Base-by-base conservation (phyloP, 2,329 filamentous ascomycete species). In the Ophiostoma himal-ulmi region DNA sequence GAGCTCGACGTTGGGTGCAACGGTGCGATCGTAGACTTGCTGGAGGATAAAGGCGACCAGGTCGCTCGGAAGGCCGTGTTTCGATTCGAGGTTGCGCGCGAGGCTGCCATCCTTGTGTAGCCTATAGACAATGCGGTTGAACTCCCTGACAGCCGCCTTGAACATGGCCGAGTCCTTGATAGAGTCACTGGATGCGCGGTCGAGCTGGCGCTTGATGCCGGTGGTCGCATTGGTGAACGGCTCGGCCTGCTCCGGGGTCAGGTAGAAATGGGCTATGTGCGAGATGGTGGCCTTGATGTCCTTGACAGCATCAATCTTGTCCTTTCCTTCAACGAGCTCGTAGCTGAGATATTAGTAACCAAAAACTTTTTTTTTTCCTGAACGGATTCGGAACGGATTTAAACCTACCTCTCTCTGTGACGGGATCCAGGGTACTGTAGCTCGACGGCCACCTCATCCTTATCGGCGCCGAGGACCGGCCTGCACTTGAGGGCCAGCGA, bases 1-100 rank as follows among this genome's bases (percentile, higher is more conserved):
- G 11, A 90, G 87, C 73, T 96, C 92, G 34, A 97, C 93, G 72
- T 91, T 88, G 6, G 93, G 94, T 1, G 94, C 95, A 8, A 99
- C 95, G 5, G 93, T 96, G 68, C 95, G 92, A 76, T 94, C 89
- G 80, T 97, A 98, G 30, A 93, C 91, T 78, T 99, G 94, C 70
- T 87, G 89, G 60, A 96, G 85, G 75, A 97, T 94, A 74, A 93
- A 89, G 74, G 91, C 88, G 66, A 94, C 89, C 67, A 94, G 86
- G 64, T 88, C 86, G 62, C 91, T 84, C 7, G 91, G 88, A 22
- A 97, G 82, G 66, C 86, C 84, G 75, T 91, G 89, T 77, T 88
- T 87, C 67, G 82, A 81, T 74, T 91, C 87, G 66, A 98, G 84
- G 74, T 91, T 90, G 75, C 85, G 88, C 26, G 88, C 85, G 72